phyloP scores from a whole-genome alignment of 345 rosid genomes.

The Rhodamnia argentea region DNA sequence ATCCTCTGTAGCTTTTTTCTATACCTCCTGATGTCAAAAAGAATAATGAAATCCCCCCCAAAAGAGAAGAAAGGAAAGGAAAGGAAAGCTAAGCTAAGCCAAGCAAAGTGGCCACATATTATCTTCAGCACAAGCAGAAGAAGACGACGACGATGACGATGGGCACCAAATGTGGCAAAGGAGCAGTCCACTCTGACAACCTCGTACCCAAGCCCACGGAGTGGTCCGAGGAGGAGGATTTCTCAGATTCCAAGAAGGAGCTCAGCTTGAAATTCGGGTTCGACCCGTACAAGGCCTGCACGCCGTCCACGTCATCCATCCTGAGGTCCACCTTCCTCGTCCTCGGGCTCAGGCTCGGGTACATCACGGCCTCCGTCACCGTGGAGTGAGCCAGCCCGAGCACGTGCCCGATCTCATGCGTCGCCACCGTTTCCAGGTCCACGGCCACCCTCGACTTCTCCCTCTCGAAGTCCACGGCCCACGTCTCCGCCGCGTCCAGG shows the following conservation, averaged over 20 bases:
- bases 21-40: neutral
- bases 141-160: neutral
- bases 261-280: constrained; percentile 63
- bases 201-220: neutral
- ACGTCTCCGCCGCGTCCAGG: constrained; percentile 69
- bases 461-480: constrained; percentile 51
- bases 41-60: neutral
- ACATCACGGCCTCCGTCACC: constrained; percentile 82
- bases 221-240: constrained; percentile 35
- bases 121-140: neutral
- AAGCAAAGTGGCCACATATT: neutral
- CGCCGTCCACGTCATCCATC: constrained; percentile 80
- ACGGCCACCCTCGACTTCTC: constrained; percentile 49
- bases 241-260: constrained; percentile 45
- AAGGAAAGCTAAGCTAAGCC: neutral
- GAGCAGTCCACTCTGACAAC: neutral
- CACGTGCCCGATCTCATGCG: constrained; percentile 90
- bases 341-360: constrained; percentile 68
- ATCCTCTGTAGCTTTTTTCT: neutral
- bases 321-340: constrained; percentile 51
- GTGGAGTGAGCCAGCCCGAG: constrained; percentile 79
- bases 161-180: neutral
- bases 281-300: constrained; percentile 60
- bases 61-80: neutral
- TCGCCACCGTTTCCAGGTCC: constrained; percentile 92